phyloP scores from a whole-genome alignment of 2,329 filamentous ascomycete species.

The Monilinia aucupariae region DNA sequence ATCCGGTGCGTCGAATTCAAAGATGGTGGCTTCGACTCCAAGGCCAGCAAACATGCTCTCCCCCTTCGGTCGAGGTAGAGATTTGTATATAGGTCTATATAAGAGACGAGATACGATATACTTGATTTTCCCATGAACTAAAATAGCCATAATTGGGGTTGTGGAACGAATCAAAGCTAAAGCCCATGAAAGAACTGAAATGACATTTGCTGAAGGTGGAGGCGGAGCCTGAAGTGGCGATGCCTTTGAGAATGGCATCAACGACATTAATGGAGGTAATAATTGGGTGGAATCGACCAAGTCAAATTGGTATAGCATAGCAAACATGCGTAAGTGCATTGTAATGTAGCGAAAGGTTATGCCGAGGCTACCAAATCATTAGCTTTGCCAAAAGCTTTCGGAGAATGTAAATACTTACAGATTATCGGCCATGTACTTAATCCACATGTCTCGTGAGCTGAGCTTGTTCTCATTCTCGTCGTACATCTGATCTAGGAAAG shows the following conservation, averaged over 20 bases:
- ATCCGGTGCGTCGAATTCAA: slow-evolving; percentile 29
- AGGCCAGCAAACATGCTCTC: slow-evolving; percentile 30
- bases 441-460: slow-evolving; percentile 17
- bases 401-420: slow-evolving; percentile 18
- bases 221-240: slow-evolving; percentile 30
- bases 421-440: slow-evolving; percentile 13
- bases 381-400: neutral
- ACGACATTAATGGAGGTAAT: slow-evolving; percentile 5
- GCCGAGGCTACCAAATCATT: slow-evolving; percentile 28
- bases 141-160: slow-evolving; percentile 29
- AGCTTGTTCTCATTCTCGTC: slow-evolving; percentile 23
- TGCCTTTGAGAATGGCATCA: slow-evolving; percentile 29
- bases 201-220: slow-evolving; percentile 14
- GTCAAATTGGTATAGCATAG: slow-evolving; percentile 33
- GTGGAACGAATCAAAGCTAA: slow-evolving; percentile 20
- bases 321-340: slow-evolving; percentile 33
- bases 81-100: slow-evolving; percentile 32
- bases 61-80: slow-evolving; percentile 31
- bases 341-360: slow-evolving; percentile 26
- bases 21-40: slow-evolving; percentile 18
- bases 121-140: slow-evolving; percentile 27
- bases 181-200: slow-evolving; percentile 23
- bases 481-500: slow-evolving; percentile 24
- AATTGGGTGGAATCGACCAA: slow-evolving; percentile 22
- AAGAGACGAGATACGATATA: slow-evolving; percentile 25